Percentiles rank a stretch among this genome's conserved stretches.
Evolutionary conservation across 768 basidiomycete species (phyloP).

Genomic region (Tricholomella constricta): DNA sequence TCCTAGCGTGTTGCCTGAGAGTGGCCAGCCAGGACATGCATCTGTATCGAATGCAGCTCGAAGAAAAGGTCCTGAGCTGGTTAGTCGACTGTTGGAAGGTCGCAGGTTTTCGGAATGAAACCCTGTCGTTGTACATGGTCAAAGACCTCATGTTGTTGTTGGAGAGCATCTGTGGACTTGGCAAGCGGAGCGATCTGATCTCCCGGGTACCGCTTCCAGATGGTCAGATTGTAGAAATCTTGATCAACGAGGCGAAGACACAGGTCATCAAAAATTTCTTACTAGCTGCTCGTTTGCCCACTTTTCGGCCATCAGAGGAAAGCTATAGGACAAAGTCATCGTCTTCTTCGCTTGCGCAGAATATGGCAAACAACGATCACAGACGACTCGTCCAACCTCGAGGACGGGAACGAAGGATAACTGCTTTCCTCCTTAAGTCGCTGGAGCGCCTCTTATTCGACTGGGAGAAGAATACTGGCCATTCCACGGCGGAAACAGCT

Average conservation of each 20-base stretch:
- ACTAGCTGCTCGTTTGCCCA: constrained; percentile 63
- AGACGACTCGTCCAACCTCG: constrained; percentile 47
- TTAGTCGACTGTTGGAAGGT: constrained; percentile 70
- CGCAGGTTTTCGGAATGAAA: constrained; percentile 33
- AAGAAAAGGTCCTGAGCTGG: constrained; percentile 86
- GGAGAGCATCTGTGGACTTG: constrained; percentile 61
- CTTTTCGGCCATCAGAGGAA: constrained; percentile 24
- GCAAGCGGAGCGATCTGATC: constrained; percentile 45
- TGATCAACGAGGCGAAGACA: constrained; percentile 60
- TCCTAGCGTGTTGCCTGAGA: constrained; percentile 68
- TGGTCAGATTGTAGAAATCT: constrained; percentile 59
- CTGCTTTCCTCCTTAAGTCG: constrained; percentile 61
- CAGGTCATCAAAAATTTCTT: constrained; percentile 70
- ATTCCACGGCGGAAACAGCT: constrained; percentile 61
- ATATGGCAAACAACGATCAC: constrained; percentile 12
- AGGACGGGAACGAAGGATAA: constrained; percentile 62
- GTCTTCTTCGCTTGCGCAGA: neutral
- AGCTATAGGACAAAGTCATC: neutral
- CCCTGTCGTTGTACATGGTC: constrained; percentile 54
- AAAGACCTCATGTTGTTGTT: constrained; percentile 67
- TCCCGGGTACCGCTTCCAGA: constrained; percentile 67
- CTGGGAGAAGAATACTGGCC: constrained; percentile 47
- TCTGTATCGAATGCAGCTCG: constrained; percentile 81
- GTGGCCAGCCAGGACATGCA: constrained; percentile 81
- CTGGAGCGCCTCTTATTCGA: constrained; percentile 52